Evolutionary conservation across 192 early-diverging fungal genomes (phyloP), one percentile per base, ranked within the genome.

Genomic region (Pecoramyces ruminantium): DNA sequence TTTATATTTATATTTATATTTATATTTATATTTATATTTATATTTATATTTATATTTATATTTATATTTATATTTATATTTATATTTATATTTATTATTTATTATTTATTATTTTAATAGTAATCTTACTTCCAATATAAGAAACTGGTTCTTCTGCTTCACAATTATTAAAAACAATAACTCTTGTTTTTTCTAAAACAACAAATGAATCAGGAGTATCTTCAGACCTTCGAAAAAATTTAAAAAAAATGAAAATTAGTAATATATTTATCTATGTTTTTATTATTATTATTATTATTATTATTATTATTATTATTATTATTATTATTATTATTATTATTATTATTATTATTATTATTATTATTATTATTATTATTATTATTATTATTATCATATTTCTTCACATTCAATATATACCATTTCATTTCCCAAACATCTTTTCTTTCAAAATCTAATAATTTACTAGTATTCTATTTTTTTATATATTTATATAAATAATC

Each of bases 361-460:
- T 13, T n/a, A 79, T 30, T 4, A 79, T 29, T 9, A 9, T 13
- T 30, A 9, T 51, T 25, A 9, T 30, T 29, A 9, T n/a, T 79
- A 9, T 30, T n/a, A 9, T 51, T n/a, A 9, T 28, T 79, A 28
- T 51, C 11, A 28, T 9, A n/a, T 9, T 40, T 28, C 11, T 6
- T 6, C 11, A 78, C 11, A 16, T 0, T 84, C 13, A n/a, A 28
- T 29, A 21, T 80, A 40, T 77, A 88, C 90, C 90, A 90, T 67
- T 84, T 79, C 27, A 91, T 42, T 81, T 88, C 88, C 88, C 90
- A 91, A 3, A 91, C 90, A 83, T 91, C 90, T 78, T 88, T 88
- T 30, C 88, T 81, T 82, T 91, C 88, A 80, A 91, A 86, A 8
- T 88, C 86, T 28, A 88, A 78, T 29, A 91, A 42, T 25, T 80